Evolutionary conservation across 169 alveolate species (phyloP), one percentile per base, ranked within the genome.

Genomic region (Perkinsus olseni): DNA sequence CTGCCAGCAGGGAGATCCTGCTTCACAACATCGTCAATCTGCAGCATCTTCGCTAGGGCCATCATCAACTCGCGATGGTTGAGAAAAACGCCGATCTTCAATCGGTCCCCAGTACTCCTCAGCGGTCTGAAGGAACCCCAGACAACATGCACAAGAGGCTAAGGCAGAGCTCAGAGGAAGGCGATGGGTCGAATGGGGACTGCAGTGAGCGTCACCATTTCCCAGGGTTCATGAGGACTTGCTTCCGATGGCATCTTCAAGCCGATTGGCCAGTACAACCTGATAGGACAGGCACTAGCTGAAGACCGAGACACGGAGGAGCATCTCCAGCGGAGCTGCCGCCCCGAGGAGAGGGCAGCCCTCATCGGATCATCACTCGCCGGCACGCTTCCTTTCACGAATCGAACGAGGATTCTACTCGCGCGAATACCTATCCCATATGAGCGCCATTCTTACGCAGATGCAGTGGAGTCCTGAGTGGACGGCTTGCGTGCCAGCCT

Each of bases 11-110:
- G 50, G 40, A 90, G 38, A 1, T 36, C 39, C 45, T 90, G 13
- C 92, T 13, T 90, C 4, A 38, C 92, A 0, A 36, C 92, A 31
- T 11, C 36, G 31, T 90, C 92, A 24, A 90, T 90, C 28, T 38
- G 40, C 38, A 90, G 38, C 50, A 90, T 38, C 31, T 36, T 90
- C 36, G 50, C 39, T 21, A 90, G 4, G 31, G 92, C 92, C 31
- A 31, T 38, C 92, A 90, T 34, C 36, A 90, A 37, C 92, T 90
- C 92, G 28, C 92, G 92, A 31, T 90, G 92, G 92, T 90, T 90
- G 40, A 90, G 36, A 20, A 90, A 90, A 4, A 90, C 92, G 34
- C 36, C 48, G 0, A 90, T 13, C 92, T 90, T 90, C 10, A 34
- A 39, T n/a, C 38, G 92, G 45, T 24, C 34, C 31, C 36, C n/a